phyloP scores from a whole-genome alignment of 2,329 filamentous ascomycete species.

The Pseudonectria foliicola region DNA sequence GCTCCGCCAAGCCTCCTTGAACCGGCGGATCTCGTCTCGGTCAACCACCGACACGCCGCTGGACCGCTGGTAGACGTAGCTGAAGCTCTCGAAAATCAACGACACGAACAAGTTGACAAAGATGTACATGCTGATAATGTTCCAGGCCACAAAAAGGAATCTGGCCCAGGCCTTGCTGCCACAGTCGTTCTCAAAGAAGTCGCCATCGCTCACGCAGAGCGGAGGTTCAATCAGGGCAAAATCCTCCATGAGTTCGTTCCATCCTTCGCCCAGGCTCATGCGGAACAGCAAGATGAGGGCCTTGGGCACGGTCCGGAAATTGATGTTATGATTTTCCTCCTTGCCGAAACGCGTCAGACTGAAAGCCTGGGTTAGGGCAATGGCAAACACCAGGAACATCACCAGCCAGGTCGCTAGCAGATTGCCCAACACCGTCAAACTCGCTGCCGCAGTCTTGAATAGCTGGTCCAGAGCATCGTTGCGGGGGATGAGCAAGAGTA shows the following conservation, averaged over 20 bases:
- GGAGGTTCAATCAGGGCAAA: constrained; percentile 75
- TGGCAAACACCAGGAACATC: constrained; percentile 91
- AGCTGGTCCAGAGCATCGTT: constrained; percentile 97
- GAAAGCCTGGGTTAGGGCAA: constrained; percentile 92
- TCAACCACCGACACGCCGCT: constrained; percentile 87
- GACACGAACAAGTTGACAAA: constrained; percentile 98
- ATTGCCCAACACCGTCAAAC: constrained; percentile 83
- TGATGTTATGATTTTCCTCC: constrained; percentile 69
- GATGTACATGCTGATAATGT: constrained; percentile 99
- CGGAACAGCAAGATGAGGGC: constrained; percentile 88
- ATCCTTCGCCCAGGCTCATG: constrained; percentile 89
- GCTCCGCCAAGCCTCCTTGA: constrained; percentile 97
- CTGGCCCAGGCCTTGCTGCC: constrained; percentile 86
- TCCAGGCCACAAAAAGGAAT: constrained; percentile 90
- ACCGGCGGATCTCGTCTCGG: constrained; percentile 87
- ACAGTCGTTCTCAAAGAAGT: constrained; percentile 86
- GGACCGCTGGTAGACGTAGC: constrained; percentile 95
- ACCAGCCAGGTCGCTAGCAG: constrained; percentile 95
- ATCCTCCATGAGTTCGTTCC: constrained; percentile 97
- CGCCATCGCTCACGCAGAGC: constrained; percentile 63
- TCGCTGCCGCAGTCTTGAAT: constrained; percentile 96
- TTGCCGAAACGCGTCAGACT: constrained; percentile 82
- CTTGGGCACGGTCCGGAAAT: constrained; percentile 90
- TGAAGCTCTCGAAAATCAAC: constrained; percentile 98
- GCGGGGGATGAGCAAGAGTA: constrained; percentile 83